Evolutionary conservation across 768 basidiomycete genomes (phyloP), one percentile per base, ranked within the genome.

Genomic region (Mycena galericulata): DNA sequence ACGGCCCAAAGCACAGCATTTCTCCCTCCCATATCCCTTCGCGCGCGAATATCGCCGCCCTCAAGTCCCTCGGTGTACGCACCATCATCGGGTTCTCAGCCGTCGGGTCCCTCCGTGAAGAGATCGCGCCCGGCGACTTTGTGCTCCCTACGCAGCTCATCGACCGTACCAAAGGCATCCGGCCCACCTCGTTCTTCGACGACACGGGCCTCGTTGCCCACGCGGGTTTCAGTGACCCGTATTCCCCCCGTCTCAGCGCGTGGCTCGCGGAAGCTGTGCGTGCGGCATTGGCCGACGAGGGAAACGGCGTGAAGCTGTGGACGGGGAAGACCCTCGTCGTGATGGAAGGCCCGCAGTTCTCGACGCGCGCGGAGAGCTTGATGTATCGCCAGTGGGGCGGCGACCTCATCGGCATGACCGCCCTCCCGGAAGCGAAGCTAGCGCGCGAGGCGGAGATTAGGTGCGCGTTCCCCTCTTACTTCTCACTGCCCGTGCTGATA

Each of bases 271-370:
- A 78, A 1, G 84, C 86, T 59, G 90, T 98, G 51, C 78, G 83
- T 74, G 84, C 85, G 67, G 94, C 88, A 38, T 79, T 97, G 59
- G 86, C 82, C 8, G 81, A 81, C 30, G 85, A 89, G 38, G 91
- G 90, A 2, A 79, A 84, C 12, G 86, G 85, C 1, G 89, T 91
- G 40, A 82, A 88, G 79, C 79, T 99, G 61, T 94, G 96, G 79
- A 89, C 87, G 57, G 92, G 89, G 30, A 96, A 92, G 84, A 92
- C 90, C 22, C 88, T 98, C 64, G 92, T 99, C 53, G 96, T 95
- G 76, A 99, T 99, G 95, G 96, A 99, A 77, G 97, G 97, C 54
- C 94, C 94, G 34, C 96, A 96, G 80, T 99, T 99, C 85, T 97
- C 96, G 62, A 99, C 97, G n/a, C 84, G 97, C 40, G 97, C 97